Percentiles rank a stretch among this genome's conserved stretches.
phyloP scores from a whole-genome alignment of 169 alveolate genomes.

The Eimeria brunetti region DNA sequence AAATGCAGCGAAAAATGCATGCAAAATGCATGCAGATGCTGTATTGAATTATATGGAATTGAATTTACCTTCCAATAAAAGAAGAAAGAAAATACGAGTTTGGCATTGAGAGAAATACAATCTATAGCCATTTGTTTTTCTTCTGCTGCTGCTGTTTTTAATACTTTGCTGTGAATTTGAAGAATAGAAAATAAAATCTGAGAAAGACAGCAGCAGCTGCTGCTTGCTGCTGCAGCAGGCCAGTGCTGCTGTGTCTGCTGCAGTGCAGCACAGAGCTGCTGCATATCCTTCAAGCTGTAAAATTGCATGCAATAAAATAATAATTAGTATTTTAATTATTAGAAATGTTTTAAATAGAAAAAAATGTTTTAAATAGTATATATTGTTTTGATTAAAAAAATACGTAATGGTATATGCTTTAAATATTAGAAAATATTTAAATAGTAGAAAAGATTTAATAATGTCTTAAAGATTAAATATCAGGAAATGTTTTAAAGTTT shows the following conservation, averaged over 20 bases:
- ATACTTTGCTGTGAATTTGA: neutral
- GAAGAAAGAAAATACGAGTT: neutral
- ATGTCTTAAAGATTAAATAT: too few species aligned
- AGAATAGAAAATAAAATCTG: neutral
- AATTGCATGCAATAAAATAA: too few species aligned
- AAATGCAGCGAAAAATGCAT: neutral
- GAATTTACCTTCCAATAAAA: neutral
- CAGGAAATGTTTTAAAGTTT: too few species aligned
- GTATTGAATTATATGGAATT: neutral
- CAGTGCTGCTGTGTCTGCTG: neutral
- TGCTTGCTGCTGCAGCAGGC: neutral
- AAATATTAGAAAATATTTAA: too few species aligned
- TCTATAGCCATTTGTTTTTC: neutral
- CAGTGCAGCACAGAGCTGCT: neutral
- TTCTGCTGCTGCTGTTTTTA: neutral
- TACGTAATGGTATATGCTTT: too few species aligned
- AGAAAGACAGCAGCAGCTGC: neutral
- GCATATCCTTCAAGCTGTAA: slow-evolving; percentile 6
- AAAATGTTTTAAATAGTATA: too few species aligned
- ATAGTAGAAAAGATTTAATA: too few species aligned
- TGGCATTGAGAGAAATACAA: neutral
- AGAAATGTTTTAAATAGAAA: neutral
- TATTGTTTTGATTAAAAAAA: too few species aligned
- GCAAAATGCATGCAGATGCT: neutral
- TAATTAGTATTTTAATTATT: neutral